These are phyloP conservation scores for Colletotrichum eremochloae DNA, from an alignment of 2,329 filamentous ascomycete genomes.

Conservation along the genomic window DNA sequence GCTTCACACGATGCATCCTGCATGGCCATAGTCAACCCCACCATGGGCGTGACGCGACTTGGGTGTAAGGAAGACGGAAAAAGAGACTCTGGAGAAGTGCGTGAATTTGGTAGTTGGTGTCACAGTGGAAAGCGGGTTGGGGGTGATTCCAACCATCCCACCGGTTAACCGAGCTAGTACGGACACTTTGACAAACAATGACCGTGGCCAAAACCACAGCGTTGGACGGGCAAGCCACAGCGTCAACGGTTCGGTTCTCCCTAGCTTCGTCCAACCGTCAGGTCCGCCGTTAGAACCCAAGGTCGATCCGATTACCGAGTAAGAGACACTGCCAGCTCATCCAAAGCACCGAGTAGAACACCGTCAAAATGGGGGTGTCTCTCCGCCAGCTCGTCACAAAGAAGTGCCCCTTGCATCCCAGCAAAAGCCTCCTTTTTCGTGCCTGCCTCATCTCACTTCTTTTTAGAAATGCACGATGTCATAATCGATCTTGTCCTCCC, in stretches of 20 bases:
- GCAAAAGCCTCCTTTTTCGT: constrained; percentile 22
- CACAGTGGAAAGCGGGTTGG: not conserved
- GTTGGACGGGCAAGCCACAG: constrained; percentile 19
- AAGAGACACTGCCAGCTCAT: constrained; percentile 14
- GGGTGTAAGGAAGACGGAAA: not conserved
- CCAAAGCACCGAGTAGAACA: not conserved
- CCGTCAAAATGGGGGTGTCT: not conserved
- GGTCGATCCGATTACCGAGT: not conserved
- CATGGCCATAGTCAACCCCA: not conserved
- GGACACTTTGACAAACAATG: not conserved
- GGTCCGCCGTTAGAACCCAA: not conserved
- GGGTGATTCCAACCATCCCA: not conserved
- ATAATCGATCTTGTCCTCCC: not conserved
- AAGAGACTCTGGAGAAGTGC: not conserved
- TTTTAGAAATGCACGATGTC: constrained; percentile 28
- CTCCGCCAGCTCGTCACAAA: constrained; percentile 2
- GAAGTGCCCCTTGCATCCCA: constrained; percentile 17
- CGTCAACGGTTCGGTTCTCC: constrained; percentile 26
- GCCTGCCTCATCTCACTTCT: not conserved
- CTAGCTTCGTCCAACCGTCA: constrained; percentile 12
- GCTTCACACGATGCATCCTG: constrained; percentile 13
- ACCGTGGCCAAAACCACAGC: not conserved
- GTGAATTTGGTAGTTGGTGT: too few species aligned
- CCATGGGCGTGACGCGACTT: constrained; percentile 7
- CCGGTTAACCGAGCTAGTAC: not conserved